Evolutionary conservation across 495 filamentous ascomycete species (phyloP), one percentile per base, ranked within the genome.

Genomic region (Talaromyces thailandensis): DNA sequence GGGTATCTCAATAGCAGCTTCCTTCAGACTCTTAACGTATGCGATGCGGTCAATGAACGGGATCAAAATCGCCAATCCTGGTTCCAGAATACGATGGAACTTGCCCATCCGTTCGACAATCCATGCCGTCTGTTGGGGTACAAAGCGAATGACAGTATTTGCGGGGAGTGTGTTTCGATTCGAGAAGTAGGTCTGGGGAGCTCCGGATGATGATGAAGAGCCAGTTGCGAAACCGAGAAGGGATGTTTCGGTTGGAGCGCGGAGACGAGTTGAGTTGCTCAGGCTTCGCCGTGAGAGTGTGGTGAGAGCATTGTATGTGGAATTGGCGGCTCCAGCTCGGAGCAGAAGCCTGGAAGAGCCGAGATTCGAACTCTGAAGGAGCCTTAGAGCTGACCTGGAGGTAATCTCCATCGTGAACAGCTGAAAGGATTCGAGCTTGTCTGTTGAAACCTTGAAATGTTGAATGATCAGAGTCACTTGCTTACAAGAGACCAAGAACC

Each of bases 101-200:
- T 92, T 93, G 56, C 94, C 94, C 94, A 98, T 98, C 64, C 94
- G 91, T 78, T 98, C 95, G 43, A 98, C 94, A 63, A 98, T 92
- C 95, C 95, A 98, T 78, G 94, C 95, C 61, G 93, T 96, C 79
- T 98, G 94, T 75, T 98, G 95, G 9, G 95, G 94, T 28, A 98
- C 95, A 79, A 98, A 98, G 61, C 93, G 91, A 65, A 98, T 82
- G 66, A 98, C 81, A 25, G 95, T 98, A 77, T 98, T 98, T 61
- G 92, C 88, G 24, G 94, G 94, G 26, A 96, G 79, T 16, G 81
- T 73, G 55, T 80, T 73, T 37, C 82, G 82, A 67, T 82, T 84
- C 65, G 86, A 82, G 71, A 88, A 88, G 64, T 82, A 80, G 3
- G 74, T 75, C 7, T 76, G 65, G 2, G 76, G 73, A 32, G 63